These are phyloP conservation scores for Cardamine chenopodiifolia DNA, from an alignment of 345 rosid species.

Conservation along the genomic window DNA sequence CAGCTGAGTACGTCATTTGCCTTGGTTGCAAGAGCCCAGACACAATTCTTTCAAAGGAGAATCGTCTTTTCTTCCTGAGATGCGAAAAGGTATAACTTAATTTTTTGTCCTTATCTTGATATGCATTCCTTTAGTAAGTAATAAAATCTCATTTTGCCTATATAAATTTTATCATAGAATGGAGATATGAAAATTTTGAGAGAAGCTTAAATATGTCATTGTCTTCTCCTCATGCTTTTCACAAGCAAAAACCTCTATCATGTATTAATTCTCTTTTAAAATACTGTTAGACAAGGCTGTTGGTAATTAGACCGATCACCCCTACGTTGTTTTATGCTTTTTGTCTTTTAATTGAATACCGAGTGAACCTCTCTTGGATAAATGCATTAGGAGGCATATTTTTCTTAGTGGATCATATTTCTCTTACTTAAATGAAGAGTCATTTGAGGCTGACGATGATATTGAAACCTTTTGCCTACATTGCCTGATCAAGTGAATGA, in stretches of 20 bases:
- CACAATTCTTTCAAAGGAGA: constrained; percentile 71
- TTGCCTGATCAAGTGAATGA: constrained; percentile 5
- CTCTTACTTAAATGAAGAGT: background rate
- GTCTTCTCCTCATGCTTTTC: constrained; percentile 1
- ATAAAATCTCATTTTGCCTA: constrained; percentile 1
- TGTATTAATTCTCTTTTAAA: background rate
- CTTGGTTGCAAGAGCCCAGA: constrained; percentile 74
- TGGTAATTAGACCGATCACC: background rate
- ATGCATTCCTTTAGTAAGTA: background rate
- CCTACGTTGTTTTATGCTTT: background rate
- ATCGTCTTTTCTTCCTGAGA: constrained; percentile 69
- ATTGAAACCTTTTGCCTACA: background rate
- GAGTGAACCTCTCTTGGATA: background rate
- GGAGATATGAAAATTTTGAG: background rate
- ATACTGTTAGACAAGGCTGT: background rate
- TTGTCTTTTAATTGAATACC: constrained; percentile 10
- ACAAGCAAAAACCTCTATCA: background rate
- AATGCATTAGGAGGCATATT: background rate
- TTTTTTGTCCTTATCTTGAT: background rate
- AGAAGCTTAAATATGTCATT: background rate
- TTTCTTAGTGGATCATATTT: background rate
- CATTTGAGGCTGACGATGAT: background rate
- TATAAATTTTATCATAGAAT: background rate
- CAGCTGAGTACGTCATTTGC: constrained; percentile 66
- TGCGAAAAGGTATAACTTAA: constrained; percentile 61